phyloP scores from a whole-genome alignment of 2,329 filamentous ascomycete genomes.

The Fusarium chuoi region DNA sequence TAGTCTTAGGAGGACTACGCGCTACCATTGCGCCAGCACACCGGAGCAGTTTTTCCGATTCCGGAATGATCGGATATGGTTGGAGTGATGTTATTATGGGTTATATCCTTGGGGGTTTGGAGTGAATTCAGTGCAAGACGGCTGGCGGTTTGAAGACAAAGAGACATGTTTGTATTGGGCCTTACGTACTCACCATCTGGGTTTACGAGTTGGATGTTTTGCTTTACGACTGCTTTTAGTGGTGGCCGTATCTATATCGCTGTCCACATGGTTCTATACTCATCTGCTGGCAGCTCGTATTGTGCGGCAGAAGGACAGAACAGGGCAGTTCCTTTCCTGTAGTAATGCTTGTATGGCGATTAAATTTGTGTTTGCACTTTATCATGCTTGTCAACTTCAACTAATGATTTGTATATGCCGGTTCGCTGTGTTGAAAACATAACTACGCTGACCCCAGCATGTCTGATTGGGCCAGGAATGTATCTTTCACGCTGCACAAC shows the following conservation, averaged over 20 bases:
- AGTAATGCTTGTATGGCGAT: background rate
- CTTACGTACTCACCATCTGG: background rate
- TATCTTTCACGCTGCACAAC: background rate
- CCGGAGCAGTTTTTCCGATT: conserved; percentile 1
- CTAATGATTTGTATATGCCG: background rate
- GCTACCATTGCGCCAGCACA: conserved; percentile 50
- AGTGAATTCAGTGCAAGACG: background rate
- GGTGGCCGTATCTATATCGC: background rate
- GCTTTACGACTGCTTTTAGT: background rate
- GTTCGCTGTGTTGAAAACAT: background rate
- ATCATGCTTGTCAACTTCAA: background rate
- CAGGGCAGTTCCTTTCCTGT: background rate
- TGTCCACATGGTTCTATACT: background rate
- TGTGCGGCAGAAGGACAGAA: background rate
- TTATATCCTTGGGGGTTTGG: conserved; percentile 4
- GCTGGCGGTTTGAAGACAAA: background rate
- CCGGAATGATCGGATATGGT: conserved; percentile 35
- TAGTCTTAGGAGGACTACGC: conserved; percentile 55
- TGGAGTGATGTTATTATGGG: accelerated
- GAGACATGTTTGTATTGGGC: background rate
- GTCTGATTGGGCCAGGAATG: background rate
- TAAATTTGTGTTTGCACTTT: too few species aligned
- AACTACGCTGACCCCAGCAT: background rate
- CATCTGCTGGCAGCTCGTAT: background rate
- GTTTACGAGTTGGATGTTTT: background rate